Percentiles rank a stretch among this genome's conserved stretches.
Conservation (phyloP, 2,329 filamentous ascomycete genomes). For the Xylariaceae sp. region DNA sequence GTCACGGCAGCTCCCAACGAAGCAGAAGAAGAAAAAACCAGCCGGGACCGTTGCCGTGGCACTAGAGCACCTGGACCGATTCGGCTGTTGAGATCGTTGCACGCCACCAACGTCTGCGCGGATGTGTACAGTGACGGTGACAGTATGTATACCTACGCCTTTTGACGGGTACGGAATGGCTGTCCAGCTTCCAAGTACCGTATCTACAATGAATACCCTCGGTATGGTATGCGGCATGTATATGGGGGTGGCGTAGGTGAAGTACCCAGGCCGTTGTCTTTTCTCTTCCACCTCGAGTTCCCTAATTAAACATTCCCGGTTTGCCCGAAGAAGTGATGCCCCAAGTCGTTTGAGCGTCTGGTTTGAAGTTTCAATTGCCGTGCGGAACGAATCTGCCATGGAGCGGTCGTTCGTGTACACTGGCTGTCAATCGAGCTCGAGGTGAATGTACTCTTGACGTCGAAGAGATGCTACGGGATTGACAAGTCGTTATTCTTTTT, state of each 20-base stretch:
- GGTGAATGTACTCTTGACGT: neutral
- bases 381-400: neutral
- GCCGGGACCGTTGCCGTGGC: constrained; percentile 14
- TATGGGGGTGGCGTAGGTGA: neutral
- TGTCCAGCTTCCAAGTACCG: neutral
- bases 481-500: constrained; percentile 7
- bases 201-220: neutral
- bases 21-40: constrained; percentile 1
- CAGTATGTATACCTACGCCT: neutral
- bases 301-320: constrained; percentile 20
- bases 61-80: constrained; percentile 16
- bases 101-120: neutral
- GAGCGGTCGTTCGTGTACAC: neutral
- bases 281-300: neutral
- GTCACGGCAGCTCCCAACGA: neutral
- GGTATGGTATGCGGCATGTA: neutral
- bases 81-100: constrained; percentile 1
- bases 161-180: neutral
- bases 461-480: constrained; percentile 7
- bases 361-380: neutral
- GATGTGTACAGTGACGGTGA: neutral
- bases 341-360: constrained; percentile 13
- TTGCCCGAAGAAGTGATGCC: constrained; percentile 9
- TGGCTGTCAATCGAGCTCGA: neutral
- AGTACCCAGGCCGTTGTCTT: neutral